Percentiles rank a stretch among this genome's conserved stretches.
Conservation (phyloP, 2,329 filamentous ascomycete genomes). For the Epicoccum sorghinum region DNA sequence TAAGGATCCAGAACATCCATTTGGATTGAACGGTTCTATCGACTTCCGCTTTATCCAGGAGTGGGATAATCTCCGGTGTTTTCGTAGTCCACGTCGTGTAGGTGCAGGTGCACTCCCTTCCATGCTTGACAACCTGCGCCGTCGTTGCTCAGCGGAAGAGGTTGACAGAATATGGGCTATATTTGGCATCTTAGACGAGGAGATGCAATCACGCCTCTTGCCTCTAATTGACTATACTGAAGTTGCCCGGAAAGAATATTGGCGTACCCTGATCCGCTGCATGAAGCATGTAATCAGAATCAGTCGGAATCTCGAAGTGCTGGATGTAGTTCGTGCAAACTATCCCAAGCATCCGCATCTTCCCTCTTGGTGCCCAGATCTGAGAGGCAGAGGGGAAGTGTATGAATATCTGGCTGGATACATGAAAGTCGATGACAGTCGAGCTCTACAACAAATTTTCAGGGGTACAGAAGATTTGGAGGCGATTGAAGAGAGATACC, state of each 20-base stretch:
- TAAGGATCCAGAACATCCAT: no score
- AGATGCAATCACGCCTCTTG: not conserved
- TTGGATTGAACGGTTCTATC: no score
- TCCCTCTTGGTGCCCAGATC: conserved; percentile 10
- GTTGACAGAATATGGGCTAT: conserved; percentile 9
- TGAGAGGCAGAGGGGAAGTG: not conserved
- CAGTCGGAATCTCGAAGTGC: not conserved
- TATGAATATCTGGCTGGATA: no score
- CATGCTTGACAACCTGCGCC: not conserved
- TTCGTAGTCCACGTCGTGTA: not conserved
- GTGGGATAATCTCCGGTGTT: no score
- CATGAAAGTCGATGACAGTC: no score
- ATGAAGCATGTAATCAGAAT: not conserved
- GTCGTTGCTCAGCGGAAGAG: not conserved
- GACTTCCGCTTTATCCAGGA: no score
- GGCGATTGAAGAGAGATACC: no score
- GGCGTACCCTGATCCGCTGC: not conserved
- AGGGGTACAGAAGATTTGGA: no score
- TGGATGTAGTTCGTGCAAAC: not conserved
- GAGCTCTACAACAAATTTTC: no score
- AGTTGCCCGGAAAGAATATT: not conserved
- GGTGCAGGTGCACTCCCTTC: not conserved
- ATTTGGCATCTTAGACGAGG: not conserved
- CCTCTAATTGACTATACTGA: conserved; percentile 5
- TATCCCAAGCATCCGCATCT: not conserved